A percentile compares a stretch with the other conserved stretches of the same genome.
phyloP scores from a whole-genome alignment of 805 yeast genomes.

The Cyberlindnera saturnus region DNA sequence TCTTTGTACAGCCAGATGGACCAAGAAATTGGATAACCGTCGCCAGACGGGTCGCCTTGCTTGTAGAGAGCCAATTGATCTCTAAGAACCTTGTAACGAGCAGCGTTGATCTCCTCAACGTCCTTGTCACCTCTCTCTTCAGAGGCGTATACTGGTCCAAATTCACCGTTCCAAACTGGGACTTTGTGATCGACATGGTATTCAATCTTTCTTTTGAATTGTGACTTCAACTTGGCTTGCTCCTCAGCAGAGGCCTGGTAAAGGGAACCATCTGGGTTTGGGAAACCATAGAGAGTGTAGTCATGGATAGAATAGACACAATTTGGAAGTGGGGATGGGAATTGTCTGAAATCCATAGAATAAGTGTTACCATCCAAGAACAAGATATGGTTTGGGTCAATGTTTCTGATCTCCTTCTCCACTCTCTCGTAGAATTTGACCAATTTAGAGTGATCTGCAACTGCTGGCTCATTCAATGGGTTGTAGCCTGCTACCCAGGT shows the following conservation, averaged over 20 bases:
- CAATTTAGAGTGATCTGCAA: conserved; percentile 35
- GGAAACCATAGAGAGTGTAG: conserved; percentile 40
- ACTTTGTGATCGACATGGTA: conserved; percentile 31
- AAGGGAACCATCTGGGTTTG: conserved; percentile 26
- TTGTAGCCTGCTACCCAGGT: conserved; percentile 34
- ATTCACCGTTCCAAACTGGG: conserved; percentile 51
- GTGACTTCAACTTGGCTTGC: conserved; percentile 29
- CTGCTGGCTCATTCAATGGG: conserved; percentile 48
- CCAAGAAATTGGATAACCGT: conserved; percentile 39
- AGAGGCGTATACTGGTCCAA: conserved; percentile 45
- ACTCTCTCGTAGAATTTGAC: conserved; percentile 32
- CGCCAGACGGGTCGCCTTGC: conserved; percentile 43
- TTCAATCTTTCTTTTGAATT: conserved; percentile 38
- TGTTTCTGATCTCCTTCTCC: conserved; percentile 33
- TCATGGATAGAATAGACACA: conserved; percentile 48
- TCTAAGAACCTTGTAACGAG: conserved; percentile 36
- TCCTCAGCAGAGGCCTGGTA: conserved; percentile 33
- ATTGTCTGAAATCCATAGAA: conserved; percentile 42
- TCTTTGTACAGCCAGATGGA: conserved; percentile 50
- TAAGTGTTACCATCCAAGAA: conserved; percentile 44
- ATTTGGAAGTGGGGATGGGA: conserved; percentile 36
- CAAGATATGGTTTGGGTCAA: conserved; percentile 43
- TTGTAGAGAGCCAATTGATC: conserved; percentile 41
- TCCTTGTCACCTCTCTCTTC: conserved; percentile 36
- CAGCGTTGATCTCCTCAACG: conserved; percentile 31